Conservation (phyloP, 2,329 filamentous ascomycete genomes). For the Phoma herbarum region DNA sequence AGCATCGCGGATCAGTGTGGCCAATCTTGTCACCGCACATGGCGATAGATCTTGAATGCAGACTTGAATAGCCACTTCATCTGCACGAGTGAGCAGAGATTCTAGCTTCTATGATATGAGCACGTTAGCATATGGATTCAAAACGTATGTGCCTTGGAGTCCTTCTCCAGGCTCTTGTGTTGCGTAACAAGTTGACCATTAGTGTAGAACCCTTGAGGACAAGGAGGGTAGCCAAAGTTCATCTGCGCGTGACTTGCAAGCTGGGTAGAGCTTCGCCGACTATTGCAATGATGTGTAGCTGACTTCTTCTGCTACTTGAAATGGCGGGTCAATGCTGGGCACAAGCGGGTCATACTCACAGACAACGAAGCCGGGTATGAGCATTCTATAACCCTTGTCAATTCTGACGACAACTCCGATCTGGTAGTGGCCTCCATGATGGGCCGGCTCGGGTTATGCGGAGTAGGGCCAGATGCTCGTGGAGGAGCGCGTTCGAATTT, state of each 20-base stretch:
- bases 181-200: background rate
- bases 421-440: slow-evolving; percentile 30
- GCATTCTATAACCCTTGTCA: slow-evolving; percentile 58
- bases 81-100: slow-evolving; percentile 44
- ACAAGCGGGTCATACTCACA: slow-evolving; percentile 48
- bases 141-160: slow-evolving; percentile 18
- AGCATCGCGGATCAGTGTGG: slow-evolving; percentile 56
- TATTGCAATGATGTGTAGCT: too few relatives aligned
- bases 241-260: background rate
- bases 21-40: slow-evolving; percentile 59
- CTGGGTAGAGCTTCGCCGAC: too few relatives aligned
- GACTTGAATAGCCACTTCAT: slow-evolving; percentile 49
- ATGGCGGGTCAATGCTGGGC: slow-evolving; percentile 2
- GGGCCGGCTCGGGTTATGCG: slow-evolving; percentile 15
- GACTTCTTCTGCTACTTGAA: background rate
- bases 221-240: background rate
- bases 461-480: slow-evolving; percentile 18
- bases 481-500: slow-evolving; percentile 24
- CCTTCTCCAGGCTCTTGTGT: background rate
- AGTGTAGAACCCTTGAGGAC: too few relatives aligned
- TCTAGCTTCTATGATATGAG: slow-evolving; percentile 46
- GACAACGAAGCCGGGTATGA: slow-evolving; percentile 61
- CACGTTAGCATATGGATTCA: slow-evolving; percentile 35
- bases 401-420: slow-evolving; percentile 50
- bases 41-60: slow-evolving; percentile 59